Base-by-base conservation (phyloP, 306 rosid species). In the Glycine soja region DNA sequence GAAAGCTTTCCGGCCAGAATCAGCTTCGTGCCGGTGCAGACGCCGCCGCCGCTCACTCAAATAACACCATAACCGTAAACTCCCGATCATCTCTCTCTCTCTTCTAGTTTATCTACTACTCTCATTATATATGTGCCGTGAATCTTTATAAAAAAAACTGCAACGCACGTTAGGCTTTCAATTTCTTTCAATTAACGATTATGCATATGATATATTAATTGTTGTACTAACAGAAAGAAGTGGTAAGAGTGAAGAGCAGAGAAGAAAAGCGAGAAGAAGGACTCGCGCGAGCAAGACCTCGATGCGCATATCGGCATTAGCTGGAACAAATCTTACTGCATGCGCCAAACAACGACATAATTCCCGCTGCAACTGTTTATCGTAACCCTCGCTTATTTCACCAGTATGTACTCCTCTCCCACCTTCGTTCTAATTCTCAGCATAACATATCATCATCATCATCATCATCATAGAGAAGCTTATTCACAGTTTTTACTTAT, bases 261-360 rank as follows among this genome's bases (percentile, higher is more conserved):
- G n/a, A n/a, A n/a, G n/a, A n/a, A n/a, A n/a, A n/a, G n/a, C n/a
- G n/a, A 53, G 72, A 50, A 76, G 72, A 36, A 82, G 84, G 30
- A 63, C 82, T 86, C 0, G 88, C 82, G 3, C 30, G 82, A 53
- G 86, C 84, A 47, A 82, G 89, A 86, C 81, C 68, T 47, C 88
- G 47, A 79, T 86, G 72, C 82, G 79, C 7, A 43, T 70, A 10
- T n/a, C 62, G 43, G 53, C 73, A 38, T 42, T 50, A 67, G n/a
- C 45, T 16, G 63, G 47, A 86, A 75, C 18, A 43, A 74, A 69
- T 70, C 10, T 19, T 43, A 53, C 81, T n/a, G n/a, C n/a, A n/a
- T 19, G 30, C 65, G 15, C 45, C 32, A n/a, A 57, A 61, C 15
- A 3, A 57, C 5, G 79, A 68, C 82, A n/a, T n/a, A n/a, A 54